Evolutionary conservation across 192 early-diverging fungal species (phyloP).

Genomic region (Coemansia sp.): DNA sequence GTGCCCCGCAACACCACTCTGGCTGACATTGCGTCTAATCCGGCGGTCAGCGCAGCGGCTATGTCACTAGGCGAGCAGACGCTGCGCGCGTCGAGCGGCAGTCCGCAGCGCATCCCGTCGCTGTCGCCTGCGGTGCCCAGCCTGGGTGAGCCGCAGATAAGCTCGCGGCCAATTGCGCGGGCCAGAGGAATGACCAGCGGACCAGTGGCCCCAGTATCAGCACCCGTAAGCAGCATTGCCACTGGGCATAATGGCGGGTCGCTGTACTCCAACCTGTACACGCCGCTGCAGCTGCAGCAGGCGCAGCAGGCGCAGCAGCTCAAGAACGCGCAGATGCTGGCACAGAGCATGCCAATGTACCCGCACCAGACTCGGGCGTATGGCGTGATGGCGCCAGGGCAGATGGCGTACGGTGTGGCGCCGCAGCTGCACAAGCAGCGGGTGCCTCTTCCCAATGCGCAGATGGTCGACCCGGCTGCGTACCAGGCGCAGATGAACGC

Average conservation of each 20-base stretch:
- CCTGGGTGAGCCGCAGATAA: slow-evolving; percentile 21
- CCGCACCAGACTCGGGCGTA: too few relatives aligned
- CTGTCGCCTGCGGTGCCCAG: slow-evolving; percentile 26
- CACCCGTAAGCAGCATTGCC: slow-evolving; percentile 3
- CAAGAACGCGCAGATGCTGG: slow-evolving; percentile 11
- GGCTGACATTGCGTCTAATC: slow-evolving; percentile 16
- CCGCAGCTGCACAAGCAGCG: slow-evolving; percentile 19
- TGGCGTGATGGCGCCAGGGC: background rate
- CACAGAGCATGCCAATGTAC: too few relatives aligned
- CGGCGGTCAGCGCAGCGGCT: background rate
- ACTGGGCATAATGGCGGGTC: slow-evolving; percentile 8
- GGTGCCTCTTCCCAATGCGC: slow-evolving; percentile 41
- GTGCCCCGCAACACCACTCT: slow-evolving; percentile 24
- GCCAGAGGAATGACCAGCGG: slow-evolving; percentile 28
- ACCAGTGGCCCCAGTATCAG: slow-evolving; percentile 4
- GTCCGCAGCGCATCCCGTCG: slow-evolving; percentile 23
- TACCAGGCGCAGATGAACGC: slow-evolving; percentile 48
- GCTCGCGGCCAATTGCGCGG: slow-evolving; percentile 35
- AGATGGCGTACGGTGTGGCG: background rate
- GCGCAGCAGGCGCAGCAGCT: slow-evolving; percentile 25
- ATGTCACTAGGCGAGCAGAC: slow-evolving; percentile 2
- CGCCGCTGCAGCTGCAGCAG: slow-evolving; percentile 39
- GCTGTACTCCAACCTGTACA: slow-evolving; percentile 40
- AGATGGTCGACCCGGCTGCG: slow-evolving; percentile 32
- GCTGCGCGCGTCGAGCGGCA: slow-evolving; percentile 4